phyloP scores from a whole-genome alignment of 2,329 filamentous ascomycete genomes.

The Davidsoniella neocaledoniae region DNA sequence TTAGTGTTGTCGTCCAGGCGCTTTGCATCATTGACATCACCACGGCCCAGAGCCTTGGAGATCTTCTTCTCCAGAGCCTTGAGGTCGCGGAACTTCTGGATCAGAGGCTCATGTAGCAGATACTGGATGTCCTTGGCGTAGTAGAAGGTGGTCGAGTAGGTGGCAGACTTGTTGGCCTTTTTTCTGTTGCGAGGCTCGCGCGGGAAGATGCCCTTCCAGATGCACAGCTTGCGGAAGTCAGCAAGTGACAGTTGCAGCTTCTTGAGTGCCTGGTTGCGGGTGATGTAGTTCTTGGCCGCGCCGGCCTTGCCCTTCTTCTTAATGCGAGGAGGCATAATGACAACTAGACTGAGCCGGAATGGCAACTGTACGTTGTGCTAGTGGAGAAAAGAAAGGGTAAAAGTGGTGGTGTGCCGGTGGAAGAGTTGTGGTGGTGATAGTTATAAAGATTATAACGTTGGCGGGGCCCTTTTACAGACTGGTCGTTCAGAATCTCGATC shows the following conservation, averaged over 20 bases:
- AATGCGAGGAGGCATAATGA: slow-evolving; percentile 46
- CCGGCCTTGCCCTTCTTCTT: slow-evolving; percentile 90
- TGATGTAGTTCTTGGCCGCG: slow-evolving; percentile 96
- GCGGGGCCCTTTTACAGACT: slow-evolving; percentile 12
- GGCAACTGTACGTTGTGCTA: background rate
- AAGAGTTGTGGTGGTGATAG: no score
- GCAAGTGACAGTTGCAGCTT: slow-evolving; percentile 95
- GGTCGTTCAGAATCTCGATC: slow-evolving; percentile 9
- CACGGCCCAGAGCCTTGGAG: slow-evolving; percentile 73
- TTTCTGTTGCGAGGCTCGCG: slow-evolving; percentile 93
- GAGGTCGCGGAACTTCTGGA: slow-evolving; percentile 91
- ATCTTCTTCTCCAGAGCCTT: slow-evolving; percentile 98
- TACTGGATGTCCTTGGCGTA: slow-evolving; percentile 95
- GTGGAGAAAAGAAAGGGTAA: background rate
- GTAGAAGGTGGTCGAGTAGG: slow-evolving; percentile 81
- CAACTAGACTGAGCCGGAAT: slow-evolving; percentile 5
- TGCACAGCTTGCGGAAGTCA: slow-evolving; percentile 95
- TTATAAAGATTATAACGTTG: slow-evolving; percentile 1
- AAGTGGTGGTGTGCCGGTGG: background rate
- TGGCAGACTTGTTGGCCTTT: slow-evolving; percentile 85
- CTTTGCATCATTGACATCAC: slow-evolving; percentile 76
- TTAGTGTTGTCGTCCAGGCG: slow-evolving; percentile 75
- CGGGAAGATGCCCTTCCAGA: slow-evolving; percentile 99
- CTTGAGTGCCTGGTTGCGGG: slow-evolving; percentile 86
- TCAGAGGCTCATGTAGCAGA: slow-evolving; percentile 84